Percentiles rank a stretch among this genome's conserved stretches.
phyloP scores from a whole-genome alignment of 2,329 filamentous ascomycete genomes.

The Talaromyces pinophilus region DNA sequence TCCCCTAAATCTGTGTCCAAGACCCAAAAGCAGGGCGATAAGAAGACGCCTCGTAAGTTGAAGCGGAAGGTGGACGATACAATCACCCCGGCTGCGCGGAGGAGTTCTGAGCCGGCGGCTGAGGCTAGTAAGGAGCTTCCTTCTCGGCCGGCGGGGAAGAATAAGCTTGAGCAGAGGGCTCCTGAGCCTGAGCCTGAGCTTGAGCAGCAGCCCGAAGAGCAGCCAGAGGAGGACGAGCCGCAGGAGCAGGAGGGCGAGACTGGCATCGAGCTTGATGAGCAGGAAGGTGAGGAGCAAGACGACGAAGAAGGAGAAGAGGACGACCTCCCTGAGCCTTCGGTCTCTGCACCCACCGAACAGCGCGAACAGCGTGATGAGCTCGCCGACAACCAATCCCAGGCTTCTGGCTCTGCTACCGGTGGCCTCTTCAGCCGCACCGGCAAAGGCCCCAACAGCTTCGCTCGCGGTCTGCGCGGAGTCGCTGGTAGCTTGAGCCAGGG shows the following conservation, averaged over 20 bases:
- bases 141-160: slow-evolving; percentile 1
- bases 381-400: slow-evolving; percentile 28
- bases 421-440: slow-evolving; percentile 24
- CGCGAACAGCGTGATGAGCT: slow-evolving; percentile 16
- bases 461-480: slow-evolving; percentile 23
- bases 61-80: slow-evolving; percentile 22
- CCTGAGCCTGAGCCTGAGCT: slow-evolving; percentile 14
- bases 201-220: not conserved
- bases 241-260: not conserved
- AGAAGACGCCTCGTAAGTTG: slow-evolving; percentile 19
- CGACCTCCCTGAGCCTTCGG: not conserved
- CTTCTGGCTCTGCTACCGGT: slow-evolving; percentile 32
- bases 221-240: not conserved
- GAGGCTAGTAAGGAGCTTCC: not conserved
- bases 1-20: slow-evolving; percentile 15
- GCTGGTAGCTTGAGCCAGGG: slow-evolving; percentile 26
- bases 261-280: slow-evolving; percentile 10
- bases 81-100: slow-evolving; percentile 12
- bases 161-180: slow-evolving; percentile 13
- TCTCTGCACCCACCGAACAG: slow-evolving; percentile 12
- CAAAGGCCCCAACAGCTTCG: slow-evolving; percentile 27
- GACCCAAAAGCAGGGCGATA: not conserved
- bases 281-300: slow-evolving; percentile 5
- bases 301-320: slow-evolving; percentile 8
- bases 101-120: not conserved